A percentile compares a stretch with the other conserved stretches of the same genome.
These are phyloP conservation scores for Lactarius evosmus DNA, from an alignment of 768 basidiomycete species.

Conservation along the genomic window DNA sequence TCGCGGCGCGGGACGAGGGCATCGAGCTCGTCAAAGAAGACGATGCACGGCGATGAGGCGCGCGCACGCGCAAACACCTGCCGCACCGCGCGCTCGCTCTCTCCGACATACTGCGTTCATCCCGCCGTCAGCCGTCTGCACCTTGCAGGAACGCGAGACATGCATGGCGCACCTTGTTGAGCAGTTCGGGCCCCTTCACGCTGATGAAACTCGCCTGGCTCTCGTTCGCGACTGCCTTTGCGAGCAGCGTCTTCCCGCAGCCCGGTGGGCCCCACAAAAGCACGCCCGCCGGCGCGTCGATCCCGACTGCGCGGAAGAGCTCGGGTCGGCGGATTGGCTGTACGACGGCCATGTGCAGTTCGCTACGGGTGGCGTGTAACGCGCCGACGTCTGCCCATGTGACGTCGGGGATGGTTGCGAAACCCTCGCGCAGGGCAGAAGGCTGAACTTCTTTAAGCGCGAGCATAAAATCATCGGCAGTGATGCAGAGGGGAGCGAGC, in stretches of 20 bases:
- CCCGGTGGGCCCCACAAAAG: constrained; percentile 99
- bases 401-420: constrained; percentile 94
- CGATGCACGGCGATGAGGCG: constrained; percentile 90
- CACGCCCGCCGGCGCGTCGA: constrained; percentile 89
- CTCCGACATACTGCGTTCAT: constrained; percentile 80
- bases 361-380: constrained; percentile 78
- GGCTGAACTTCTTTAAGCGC: constrained; percentile 92
- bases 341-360: constrained; percentile 96
- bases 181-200: constrained; percentile 92
- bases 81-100: constrained; percentile 91
- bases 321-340: constrained; percentile 91
- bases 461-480: constrained; percentile 68
- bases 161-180: constrained; percentile 76
- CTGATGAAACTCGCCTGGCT: constrained; percentile 95
- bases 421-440: constrained; percentile 95
- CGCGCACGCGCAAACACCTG: constrained; percentile 93
- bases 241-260: constrained; percentile 96
- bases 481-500: constrained; percentile 79
- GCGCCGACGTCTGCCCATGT: constrained; percentile 96
- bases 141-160: neutral
- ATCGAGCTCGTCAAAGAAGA: constrained; percentile 95
- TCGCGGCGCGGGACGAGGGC: constrained; percentile 88
- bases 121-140: neutral
- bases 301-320: constrained; percentile 83
- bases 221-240: constrained; percentile 97